These are phyloP conservation scores for Monosporascus sp. DNA, from an alignment of 2,329 filamentous ascomycete genomes.

Conservation along the genomic window DNA sequence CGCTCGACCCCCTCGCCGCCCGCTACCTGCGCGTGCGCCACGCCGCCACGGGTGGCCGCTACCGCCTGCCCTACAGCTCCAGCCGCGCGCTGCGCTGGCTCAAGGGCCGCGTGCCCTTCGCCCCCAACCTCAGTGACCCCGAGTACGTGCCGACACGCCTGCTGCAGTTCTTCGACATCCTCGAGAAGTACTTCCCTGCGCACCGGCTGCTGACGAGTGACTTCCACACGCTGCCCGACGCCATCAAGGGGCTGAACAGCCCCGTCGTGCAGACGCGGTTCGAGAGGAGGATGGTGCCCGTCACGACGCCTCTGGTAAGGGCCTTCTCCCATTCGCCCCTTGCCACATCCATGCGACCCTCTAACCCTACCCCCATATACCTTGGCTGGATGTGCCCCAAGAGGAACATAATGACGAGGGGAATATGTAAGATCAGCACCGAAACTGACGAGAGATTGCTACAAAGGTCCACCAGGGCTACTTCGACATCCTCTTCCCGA, in stretches of 20 bases:
- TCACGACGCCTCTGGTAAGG: constrained; percentile 83
- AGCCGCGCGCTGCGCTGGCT: constrained; percentile 56
- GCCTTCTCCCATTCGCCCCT: constrained; percentile 7
- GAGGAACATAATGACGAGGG: no score
- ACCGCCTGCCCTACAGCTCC: constrained; percentile 55
- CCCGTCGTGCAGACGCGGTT: constrained; percentile 96
- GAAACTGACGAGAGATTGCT: neutral
- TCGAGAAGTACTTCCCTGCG: constrained; percentile 81
- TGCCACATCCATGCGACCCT: no score
- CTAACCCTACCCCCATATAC: no score
- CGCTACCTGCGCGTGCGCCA: constrained; percentile 82
- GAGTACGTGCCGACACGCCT: constrained; percentile 93
- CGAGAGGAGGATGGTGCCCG: constrained; percentile 78
- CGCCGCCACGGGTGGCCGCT: constrained; percentile 62
- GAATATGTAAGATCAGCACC: no score
- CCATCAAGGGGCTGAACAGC: constrained; percentile 78
- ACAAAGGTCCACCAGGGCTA: constrained; percentile 89
- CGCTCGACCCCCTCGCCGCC: constrained; percentile 75
- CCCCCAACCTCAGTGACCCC: constrained; percentile 70
- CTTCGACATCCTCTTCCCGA: constrained; percentile 98
- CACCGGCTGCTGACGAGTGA: constrained; percentile 87
- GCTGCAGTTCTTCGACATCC: constrained; percentile 94
- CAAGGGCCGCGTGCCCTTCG: constrained; percentile 61
- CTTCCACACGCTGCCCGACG: constrained; percentile 80
- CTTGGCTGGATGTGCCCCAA: no score